These are phyloP conservation scores for Pichia cactophila DNA, from an alignment of 1,139 yeast genomes.

Conservation along the genomic window DNA sequence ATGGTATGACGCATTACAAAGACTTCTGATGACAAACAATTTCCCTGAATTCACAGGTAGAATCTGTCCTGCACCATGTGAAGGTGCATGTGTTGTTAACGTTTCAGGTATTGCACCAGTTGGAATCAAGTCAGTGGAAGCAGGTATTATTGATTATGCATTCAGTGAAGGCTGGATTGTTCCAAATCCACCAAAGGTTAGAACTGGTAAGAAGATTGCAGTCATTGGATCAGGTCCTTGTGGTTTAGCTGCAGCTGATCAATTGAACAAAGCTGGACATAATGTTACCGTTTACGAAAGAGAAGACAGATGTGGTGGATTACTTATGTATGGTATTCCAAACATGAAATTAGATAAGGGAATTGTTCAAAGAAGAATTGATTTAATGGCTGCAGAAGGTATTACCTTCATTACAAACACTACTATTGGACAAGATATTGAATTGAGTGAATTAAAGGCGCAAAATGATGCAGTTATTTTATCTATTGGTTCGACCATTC, in stretches of 20 bases:
- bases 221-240: slow-evolving; percentile 96
- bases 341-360: slow-evolving; percentile 96
- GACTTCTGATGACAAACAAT: slow-evolving; percentile 91
- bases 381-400: slow-evolving; percentile 87
- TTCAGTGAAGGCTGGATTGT: slow-evolving; percentile 95
- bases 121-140: slow-evolving; percentile 92
- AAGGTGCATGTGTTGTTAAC: slow-evolving; percentile 95
- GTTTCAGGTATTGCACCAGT: slow-evolving; percentile 86
- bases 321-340: slow-evolving; percentile 98
- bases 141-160: slow-evolving; percentile 93
- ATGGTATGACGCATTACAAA: slow-evolving; percentile 91
- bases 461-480: slow-evolving; percentile 76
- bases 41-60: slow-evolving; percentile 98
- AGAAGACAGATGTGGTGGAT: slow-evolving; percentile 92
- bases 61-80: slow-evolving; percentile 99
- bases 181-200: slow-evolving; percentile 67
- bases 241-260: slow-evolving; percentile 95
- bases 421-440: slow-evolving; percentile 75
- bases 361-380: slow-evolving; percentile 88
- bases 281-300: slow-evolving; percentile 86
- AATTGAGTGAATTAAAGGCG: slow-evolving; percentile 59
- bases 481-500: slow-evolving; percentile 95
- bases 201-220: slow-evolving; percentile 84
- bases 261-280: slow-evolving; percentile 94
- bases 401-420: slow-evolving; percentile 68